Base-by-base conservation (phyloP, 805 yeast genomes). In the Millerozyma miso region DNA sequence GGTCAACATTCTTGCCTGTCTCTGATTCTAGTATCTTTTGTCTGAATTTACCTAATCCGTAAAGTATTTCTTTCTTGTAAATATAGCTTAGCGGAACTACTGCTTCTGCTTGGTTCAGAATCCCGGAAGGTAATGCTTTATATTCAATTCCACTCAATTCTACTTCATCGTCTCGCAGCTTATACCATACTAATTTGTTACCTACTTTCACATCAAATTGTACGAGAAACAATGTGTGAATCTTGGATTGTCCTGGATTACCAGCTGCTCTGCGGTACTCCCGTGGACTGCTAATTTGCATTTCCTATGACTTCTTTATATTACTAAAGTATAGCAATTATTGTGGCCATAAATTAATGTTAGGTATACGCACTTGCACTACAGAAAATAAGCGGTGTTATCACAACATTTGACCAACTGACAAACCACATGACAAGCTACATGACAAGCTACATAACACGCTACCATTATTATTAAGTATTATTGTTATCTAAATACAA, bases 101-200 rank as follows among this genome's bases (percentile, higher is more conserved):
- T 14, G 65, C 59, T 41, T 57, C 45, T 15, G 51, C 48, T 31
- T 50, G 53, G 41, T 68, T 67, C 46, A 69, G 74, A 33, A 70
- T 56, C 2, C 74, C 74, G 0, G 71, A 65, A 6, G 74, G 76
- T 23, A 70, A 51, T 12, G 58, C 54, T 41, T 65, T 66, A 49
- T 57, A 67, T 42, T 70, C 76, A 31, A 70, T 54, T 3, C 73
- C 73, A 13, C 48, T 49, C 18, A 65, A 48, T 31, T 54, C 47
- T 14, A 62, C 40, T 32, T 40, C 37, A 5, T 43, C 17, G n/a
- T 31, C 18, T 3, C 45, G 19, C n/a, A 58, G 48, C 34, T 57
- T 56, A 16, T 59, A 48, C 73, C 73, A 70, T n/a, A 60, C 58
- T 39, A 68, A 45, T 35, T 59, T 58, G 50, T 70, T 68, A 26